Evolutionary conservation across 2,329 filamentous ascomycete species (phyloP), one percentile per base, ranked within the genome.

Genomic region (Ophiognomonia clavigignenti-juglandacearum): DNA sequence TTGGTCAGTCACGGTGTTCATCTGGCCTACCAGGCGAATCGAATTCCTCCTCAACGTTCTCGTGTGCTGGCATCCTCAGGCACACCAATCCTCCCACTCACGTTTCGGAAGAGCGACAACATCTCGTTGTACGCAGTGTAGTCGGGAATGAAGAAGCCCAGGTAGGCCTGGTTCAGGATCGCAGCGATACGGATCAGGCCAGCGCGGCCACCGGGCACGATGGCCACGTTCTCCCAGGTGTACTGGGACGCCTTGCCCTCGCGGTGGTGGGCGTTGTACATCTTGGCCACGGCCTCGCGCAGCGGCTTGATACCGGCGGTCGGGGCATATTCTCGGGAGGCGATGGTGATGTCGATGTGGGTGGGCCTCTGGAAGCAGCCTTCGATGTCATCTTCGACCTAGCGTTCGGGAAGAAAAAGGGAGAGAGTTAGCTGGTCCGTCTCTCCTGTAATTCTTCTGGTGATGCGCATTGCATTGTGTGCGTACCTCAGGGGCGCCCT

Each of bases 41-140:
- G n/a, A n/a, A n/a, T n/a, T n/a, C n/a, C n/a, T n/a, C n/a, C n/a
- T n/a, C n/a, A n/a, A n/a, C n/a, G n/a, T n/a, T n/a, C n/a, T n/a
- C n/a, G 7, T n/a, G 38, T 9, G 16, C 34, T 18, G 7, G 19
- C 32, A 13, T 27, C n/a, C 11, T 11, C 16, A 6, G n/a, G 16
- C 16, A 24, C 32, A 20, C 40, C 13, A n/a, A 26, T 32, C 2
- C 9, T 11, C 22, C n/a, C 20, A 64, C 77, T 57, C 59, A 83
- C 81, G 67, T 96, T 96, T 70, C 88, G 90, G 78, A 97, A 96
- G 50, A 96, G 73, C 48, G 85, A 89, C 70, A 96, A 70, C 91
- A 97, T 96, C 73, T 96, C 91, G 62, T 95, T 96, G 74, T 97
- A 97, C 2, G 92, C 92, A 29, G 87, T 91, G 70, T 96, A 96